Evolutionary conservation across 1,284 basidiomycete genomes (phyloP).

Genomic region (Irpex sp.): DNA sequence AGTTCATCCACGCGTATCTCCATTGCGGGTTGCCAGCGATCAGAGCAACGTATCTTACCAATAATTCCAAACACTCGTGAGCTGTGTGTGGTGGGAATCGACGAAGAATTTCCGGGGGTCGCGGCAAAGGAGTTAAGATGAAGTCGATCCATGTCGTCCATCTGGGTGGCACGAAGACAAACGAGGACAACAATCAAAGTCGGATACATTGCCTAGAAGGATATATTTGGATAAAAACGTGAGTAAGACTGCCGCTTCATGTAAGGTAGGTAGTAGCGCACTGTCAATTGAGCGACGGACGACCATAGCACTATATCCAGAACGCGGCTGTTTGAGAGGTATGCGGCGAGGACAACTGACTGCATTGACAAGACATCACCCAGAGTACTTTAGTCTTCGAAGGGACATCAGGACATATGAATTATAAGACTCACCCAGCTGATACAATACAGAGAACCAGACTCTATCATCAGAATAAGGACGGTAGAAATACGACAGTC

Average conservation of each 20-base stretch:
- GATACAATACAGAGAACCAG: constrained; percentile 5
- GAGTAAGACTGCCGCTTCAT: background rate
- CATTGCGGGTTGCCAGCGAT: too few species aligned
- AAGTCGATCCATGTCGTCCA: background rate
- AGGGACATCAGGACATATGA: background rate
- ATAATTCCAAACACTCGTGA: too few species aligned
- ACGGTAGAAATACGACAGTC: background rate
- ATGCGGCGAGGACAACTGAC: background rate
- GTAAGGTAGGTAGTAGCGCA: background rate
- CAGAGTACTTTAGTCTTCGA: background rate
- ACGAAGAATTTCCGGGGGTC: background rate
- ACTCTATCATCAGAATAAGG: constrained; percentile 2
- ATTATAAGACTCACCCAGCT: background rate
- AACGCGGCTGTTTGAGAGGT: background rate
- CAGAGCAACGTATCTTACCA: too few species aligned
- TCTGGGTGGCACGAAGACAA: background rate
- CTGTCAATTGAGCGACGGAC: constrained; percentile 3
- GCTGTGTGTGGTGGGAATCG: too few species aligned
- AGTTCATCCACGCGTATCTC: too few species aligned
- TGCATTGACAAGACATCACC: background rate
- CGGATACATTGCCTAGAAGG: constrained; percentile 4
- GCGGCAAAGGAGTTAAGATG: background rate
- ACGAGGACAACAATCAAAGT: constrained; percentile 5
- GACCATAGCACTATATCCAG: background rate
- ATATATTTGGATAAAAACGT: too few species aligned